Conservation (phyloP, 805 yeast species). For the Kazachstania kunashirensis region DNA sequence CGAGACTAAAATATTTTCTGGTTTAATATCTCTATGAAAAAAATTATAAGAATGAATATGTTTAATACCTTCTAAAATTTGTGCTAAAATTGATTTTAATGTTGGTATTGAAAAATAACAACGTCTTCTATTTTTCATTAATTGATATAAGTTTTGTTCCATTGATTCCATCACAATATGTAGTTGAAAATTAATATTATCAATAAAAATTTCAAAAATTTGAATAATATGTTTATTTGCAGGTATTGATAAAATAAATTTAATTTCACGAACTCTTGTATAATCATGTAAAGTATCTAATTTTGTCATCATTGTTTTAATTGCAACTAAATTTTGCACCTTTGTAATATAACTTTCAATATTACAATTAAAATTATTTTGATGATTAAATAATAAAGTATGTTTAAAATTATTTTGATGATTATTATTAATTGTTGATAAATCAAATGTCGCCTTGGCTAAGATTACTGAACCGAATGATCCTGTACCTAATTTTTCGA, state of each 20-base stretch:
- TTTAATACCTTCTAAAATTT: slow-evolving; percentile 62
- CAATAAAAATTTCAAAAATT: slow-evolving; percentile 71
- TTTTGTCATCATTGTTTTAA: slow-evolving; percentile 64
- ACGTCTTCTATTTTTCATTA: slow-evolving; percentile 53
- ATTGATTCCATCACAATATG: slow-evolving; percentile 85
- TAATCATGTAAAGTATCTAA: slow-evolving; percentile 46
- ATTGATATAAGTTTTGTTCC: slow-evolving; percentile 72
- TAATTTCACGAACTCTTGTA: slow-evolving; percentile 53
- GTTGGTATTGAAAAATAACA: slow-evolving; percentile 47
- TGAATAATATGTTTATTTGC: slow-evolving; percentile 66
- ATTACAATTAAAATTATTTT: slow-evolving; percentile 6
- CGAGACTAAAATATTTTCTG: slow-evolving; percentile 77
- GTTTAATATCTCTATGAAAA: slow-evolving; percentile 84
- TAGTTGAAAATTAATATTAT: slow-evolving; percentile 45
- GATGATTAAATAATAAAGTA: slow-evolving; percentile 41
- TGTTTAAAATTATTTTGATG: slow-evolving; percentile 7
- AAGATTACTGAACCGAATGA: slow-evolving; percentile 65
- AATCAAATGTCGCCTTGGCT: slow-evolving; percentile 39
- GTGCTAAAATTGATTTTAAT: slow-evolving; percentile 57
- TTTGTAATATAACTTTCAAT: slow-evolving; percentile 29
- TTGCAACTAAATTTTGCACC: slow-evolving; percentile 49
- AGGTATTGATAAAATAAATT: slow-evolving; percentile 56
- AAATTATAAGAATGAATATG: slow-evolving; percentile 64
- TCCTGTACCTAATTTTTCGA: slow-evolving; percentile 58
- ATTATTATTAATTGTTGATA: slow-evolving; percentile 4